A percentile compares a stretch with the other conserved stretches of the same genome.
Evolutionary conservation across 2,329 filamentous ascomycete genomes (phyloP).

Genomic region (Lanzia echinophila): DNA sequence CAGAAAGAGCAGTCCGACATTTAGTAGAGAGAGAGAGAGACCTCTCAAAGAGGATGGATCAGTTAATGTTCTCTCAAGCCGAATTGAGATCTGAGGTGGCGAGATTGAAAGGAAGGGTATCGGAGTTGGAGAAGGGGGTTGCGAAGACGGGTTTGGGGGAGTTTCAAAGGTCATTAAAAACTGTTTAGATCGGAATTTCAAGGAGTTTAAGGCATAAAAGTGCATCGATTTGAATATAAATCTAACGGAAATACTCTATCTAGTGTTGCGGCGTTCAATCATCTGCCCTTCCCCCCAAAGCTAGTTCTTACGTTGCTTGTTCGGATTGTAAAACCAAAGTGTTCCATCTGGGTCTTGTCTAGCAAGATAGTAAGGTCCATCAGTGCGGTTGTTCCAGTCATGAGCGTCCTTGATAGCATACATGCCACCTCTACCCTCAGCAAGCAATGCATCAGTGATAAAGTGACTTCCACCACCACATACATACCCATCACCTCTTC

Average conservation of each 20-base stretch:
- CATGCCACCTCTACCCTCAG: slow-evolving; percentile 17
- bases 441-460: slow-evolving; percentile 18
- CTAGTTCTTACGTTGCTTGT: background rate
- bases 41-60: too few species aligned
- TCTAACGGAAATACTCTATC: background rate
- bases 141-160: too few species aligned
- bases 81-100: too few species aligned
- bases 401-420: slow-evolving; percentile 4
- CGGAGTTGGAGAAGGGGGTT: too few species aligned
- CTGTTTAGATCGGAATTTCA: too few species aligned
- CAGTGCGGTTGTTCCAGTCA: slow-evolving; percentile 5
- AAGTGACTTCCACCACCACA: slow-evolving; percentile 16
- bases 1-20: too few species aligned
- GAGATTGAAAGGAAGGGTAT: too few species aligned
- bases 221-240: too few species aligned
- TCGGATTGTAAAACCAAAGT: background rate
- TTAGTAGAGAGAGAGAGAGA: too few species aligned
- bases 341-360: background rate
- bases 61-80: too few species aligned
- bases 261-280: background rate
- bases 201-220: too few species aligned
- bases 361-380: slow-evolving; percentile 2
- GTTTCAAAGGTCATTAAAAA: too few species aligned
- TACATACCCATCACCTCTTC: slow-evolving; percentile 15
- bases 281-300: background rate